Base-by-base conservation (phyloP, 805 yeast genomes). In the Nakazawaea ernobii region DNA sequence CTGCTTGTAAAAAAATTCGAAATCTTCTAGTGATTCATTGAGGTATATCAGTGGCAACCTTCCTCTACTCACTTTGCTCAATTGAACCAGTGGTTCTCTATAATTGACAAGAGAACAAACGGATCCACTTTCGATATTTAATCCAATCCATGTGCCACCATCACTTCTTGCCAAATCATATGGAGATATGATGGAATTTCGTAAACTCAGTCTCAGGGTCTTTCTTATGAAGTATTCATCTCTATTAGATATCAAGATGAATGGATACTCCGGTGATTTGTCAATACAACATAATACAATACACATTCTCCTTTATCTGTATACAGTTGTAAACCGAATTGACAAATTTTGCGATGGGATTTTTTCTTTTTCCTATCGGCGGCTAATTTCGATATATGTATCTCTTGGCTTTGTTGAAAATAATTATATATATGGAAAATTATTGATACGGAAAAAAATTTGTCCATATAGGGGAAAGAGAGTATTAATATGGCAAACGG, bases 81-180 rank as follows among this genome's bases (percentile, higher is more conserved):
- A 41, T 2, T 49, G n/a, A 10, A 52, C 51, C 9, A 15, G 32
- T 4, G 44, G 62, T 55, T 85, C 94, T 42, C 86, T 67, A 59
- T 78, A 81, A 60, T 92, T 92, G 14, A 94, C 82, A 27, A 92
- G 71, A 2, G 85, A 85, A 0, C 95, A 86, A 1, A 91, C 49
- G 50, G 74, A 71, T 0, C 88, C 88, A 2, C 55, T 59, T 29
- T 68, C 68, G 27, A 52, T 57, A 36, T 79, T 73, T 1, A 85
- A 74, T 0, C 96, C 97, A 1, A 88, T 78, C 99, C 99, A 94
- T 0, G 97, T 87, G 1, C 99, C 97, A 52, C 79, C 87, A 47
- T 81, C 90, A 1, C 70, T 65, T 32, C 90, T 63, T 0, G 83
- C 88, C 55, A 86, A 61, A 61, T 92, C 97, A 35, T 73, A 65